Percentiles rank a stretch among this genome's conserved stretches.
These are phyloP conservation scores for Limonium bicolor DNA, from an alignment of 148 eudicot genomes.

Conservation along the genomic window DNA sequence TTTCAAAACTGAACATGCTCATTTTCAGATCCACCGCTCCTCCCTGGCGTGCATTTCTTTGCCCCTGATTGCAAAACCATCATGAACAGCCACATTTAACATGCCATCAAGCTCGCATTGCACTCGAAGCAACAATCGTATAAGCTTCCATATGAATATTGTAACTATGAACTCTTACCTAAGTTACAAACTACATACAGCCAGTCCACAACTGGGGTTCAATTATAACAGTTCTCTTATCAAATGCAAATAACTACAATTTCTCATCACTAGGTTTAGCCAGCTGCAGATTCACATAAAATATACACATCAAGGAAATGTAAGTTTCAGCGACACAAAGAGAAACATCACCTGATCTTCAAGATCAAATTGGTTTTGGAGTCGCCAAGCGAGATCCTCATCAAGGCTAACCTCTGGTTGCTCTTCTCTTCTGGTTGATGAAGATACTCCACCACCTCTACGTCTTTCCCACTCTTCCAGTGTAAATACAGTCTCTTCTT, in stretches of 20 bases:
- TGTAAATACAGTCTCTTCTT: constrained; percentile 61
- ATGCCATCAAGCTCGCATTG: neutral
- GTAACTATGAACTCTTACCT: neutral
- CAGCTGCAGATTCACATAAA: neutral
- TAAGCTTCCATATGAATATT: neutral
- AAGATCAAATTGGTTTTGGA: constrained; percentile 69
- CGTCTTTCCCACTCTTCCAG: constrained; percentile 87
- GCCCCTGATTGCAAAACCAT: constrained; percentile 23
- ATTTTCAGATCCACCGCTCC: constrained; percentile 42
- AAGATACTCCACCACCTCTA: constrained; percentile 46
- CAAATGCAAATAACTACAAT: neutral
- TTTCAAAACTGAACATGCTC: constrained; percentile 82
- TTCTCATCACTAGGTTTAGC: neutral
- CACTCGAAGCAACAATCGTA: neutral
- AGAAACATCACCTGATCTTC: constrained; percentile 53
- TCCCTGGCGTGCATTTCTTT: constrained; percentile 18
- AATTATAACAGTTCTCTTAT: neutral
- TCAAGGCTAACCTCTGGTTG: constrained; percentile 35
- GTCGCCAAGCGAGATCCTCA: constrained; percentile 74
- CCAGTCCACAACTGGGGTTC: neutral
- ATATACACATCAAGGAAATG: neutral
- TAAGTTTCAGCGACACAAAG: neutral
- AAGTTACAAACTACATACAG: neutral
- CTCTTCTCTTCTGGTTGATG: constrained; percentile 16
- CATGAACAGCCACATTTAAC: neutral